These are phyloP conservation scores for Rosa rugosa DNA, from an alignment of 306 rosid species.

Conservation along the genomic window DNA sequence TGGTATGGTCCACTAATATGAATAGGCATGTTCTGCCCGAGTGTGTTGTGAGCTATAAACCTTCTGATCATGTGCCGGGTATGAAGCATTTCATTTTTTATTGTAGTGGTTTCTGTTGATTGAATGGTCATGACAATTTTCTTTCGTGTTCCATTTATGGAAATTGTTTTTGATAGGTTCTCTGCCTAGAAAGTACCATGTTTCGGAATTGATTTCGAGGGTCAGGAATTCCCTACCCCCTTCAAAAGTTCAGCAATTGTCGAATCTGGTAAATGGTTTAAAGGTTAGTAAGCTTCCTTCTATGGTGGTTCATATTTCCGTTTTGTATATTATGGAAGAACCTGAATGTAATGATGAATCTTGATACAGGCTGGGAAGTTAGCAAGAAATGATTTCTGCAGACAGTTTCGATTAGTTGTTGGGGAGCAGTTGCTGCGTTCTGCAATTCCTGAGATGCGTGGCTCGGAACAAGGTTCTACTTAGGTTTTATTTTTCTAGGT, in stretches of 20 bases:
- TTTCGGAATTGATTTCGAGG: constrained; percentile 37
- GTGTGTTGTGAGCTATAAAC: constrained; percentile 58
- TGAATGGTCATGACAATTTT: not conserved
- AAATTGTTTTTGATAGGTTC: constrained; percentile 21
- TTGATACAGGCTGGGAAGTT: constrained; percentile 46
- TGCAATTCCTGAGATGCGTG: constrained; percentile 38
- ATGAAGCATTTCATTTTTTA: not conserved
- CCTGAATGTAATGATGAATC: not conserved
- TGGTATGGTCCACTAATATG: constrained; percentile 55
- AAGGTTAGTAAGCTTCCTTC: constrained; percentile 31
- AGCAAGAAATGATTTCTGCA: constrained; percentile 34
- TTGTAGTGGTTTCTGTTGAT: not conserved
- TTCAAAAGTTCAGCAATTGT: constrained; percentile 37
- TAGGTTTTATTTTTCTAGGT: constrained; percentile 33
- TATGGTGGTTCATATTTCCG: not conserved
- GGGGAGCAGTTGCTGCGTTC: constrained; percentile 51
- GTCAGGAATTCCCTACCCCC: constrained; percentile 41
- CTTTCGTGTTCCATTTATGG: not conserved
- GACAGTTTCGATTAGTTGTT: constrained; percentile 40
- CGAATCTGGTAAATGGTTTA: constrained; percentile 25
- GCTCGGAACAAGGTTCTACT: constrained; percentile 46
- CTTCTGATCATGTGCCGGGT: constrained; percentile 33
- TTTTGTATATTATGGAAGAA: not conserved
- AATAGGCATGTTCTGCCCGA: constrained; percentile 55
- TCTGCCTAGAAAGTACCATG: not conserved